These are phyloP conservation scores for Apiospora arundinis DNA, from an alignment of 2,329 filamentous ascomycete species.

Conservation along the genomic window DNA sequence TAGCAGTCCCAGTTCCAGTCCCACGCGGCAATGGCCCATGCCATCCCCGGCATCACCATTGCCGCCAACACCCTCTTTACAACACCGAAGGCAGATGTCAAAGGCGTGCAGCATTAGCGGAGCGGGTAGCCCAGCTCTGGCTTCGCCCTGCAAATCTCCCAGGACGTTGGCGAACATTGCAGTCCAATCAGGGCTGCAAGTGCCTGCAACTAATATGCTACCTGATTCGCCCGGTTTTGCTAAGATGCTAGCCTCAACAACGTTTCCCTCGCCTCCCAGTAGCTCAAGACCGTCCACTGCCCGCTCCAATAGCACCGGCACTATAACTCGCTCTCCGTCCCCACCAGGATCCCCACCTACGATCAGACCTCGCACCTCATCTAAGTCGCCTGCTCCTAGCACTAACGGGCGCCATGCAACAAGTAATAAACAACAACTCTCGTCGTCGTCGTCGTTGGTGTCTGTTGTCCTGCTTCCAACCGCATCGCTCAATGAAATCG, in stretches of 20 bases:
- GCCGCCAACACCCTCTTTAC: constrained; percentile 14
- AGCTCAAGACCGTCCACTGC: constrained; percentile 31
- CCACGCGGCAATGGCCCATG: background rate
- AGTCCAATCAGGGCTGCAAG: constrained; percentile 28
- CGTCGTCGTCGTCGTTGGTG: background rate
- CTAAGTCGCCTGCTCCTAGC: constrained; percentile 24
- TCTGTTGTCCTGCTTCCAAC: constrained; percentile 18
- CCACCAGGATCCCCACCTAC: constrained; percentile 16
- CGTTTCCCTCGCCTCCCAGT: constrained; percentile 37
- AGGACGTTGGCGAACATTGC: constrained; percentile 25
- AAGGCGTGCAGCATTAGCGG: constrained; percentile 3
- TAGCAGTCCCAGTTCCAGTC: background rate
- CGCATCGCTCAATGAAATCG: constrained; percentile 34
- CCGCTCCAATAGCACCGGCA: constrained; percentile 27
- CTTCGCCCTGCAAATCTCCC: constrained; percentile 1
- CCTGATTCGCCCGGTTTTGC: constrained; percentile 40
- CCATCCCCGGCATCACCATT: constrained; percentile 1
- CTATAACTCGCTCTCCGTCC: constrained; percentile 22
- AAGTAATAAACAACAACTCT: constrained; percentile 18
- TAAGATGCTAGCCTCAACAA: constrained; percentile 37
- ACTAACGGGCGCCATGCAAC: constrained; percentile 15
- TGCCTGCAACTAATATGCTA: constrained; percentile 29
- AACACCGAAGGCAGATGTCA: constrained; percentile 15
- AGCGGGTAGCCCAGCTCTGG: constrained; percentile 14
- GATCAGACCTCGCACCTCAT: constrained; percentile 31